phyloP scores from a whole-genome alignment of 2,329 filamentous ascomycete species.

The Nemania sp. region DNA sequence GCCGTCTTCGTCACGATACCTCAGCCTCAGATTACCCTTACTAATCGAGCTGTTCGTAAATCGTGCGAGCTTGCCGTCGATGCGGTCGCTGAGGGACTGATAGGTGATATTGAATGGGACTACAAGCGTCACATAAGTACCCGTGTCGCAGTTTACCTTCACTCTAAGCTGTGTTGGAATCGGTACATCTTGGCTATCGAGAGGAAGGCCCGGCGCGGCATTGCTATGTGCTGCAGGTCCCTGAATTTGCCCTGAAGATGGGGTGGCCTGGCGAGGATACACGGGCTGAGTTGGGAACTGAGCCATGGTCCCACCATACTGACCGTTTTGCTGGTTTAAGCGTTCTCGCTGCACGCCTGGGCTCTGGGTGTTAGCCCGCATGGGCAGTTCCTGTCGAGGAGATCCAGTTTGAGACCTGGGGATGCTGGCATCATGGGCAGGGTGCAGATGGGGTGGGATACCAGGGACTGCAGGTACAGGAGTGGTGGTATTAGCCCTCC shows the following conservation, averaged over 20 bases:
- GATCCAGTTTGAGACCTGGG: constrained; percentile 83
- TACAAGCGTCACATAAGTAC: constrained; percentile 92
- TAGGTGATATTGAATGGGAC: constrained; percentile 95
- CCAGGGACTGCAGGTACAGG: constrained; percentile 73
- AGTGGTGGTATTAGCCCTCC: constrained; percentile 56
- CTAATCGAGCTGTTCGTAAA: constrained; percentile 84
- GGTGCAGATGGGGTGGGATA: constrained; percentile 71
- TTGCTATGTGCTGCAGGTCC: constrained; percentile 43
- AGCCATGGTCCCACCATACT: constrained; percentile 55
- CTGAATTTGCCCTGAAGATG: constrained; percentile 42
- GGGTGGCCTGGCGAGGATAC: constrained; percentile 52
- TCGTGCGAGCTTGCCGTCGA: constrained; percentile 89
- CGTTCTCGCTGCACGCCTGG: constrained; percentile 69
- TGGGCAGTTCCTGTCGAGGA: constrained; percentile 69
- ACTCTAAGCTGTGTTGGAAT: constrained; percentile 84
- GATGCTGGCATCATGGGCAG: constrained; percentile 64
- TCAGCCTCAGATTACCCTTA: constrained; percentile 79
- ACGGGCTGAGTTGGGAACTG: constrained; percentile 61
- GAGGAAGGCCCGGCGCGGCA: constrained; percentile 37
- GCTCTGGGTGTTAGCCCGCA: constrained; percentile 71
- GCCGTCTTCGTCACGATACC: constrained; percentile 89
- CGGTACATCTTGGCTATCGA: constrained; percentile 54
- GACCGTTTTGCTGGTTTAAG: constrained; percentile 51
- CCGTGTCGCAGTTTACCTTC: constrained; percentile 84
- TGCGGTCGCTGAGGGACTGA: constrained; percentile 89